These are phyloP conservation scores for Lactifluus volemus DNA, from an alignment of 768 basidiomycete species.

Conservation along the genomic window DNA sequence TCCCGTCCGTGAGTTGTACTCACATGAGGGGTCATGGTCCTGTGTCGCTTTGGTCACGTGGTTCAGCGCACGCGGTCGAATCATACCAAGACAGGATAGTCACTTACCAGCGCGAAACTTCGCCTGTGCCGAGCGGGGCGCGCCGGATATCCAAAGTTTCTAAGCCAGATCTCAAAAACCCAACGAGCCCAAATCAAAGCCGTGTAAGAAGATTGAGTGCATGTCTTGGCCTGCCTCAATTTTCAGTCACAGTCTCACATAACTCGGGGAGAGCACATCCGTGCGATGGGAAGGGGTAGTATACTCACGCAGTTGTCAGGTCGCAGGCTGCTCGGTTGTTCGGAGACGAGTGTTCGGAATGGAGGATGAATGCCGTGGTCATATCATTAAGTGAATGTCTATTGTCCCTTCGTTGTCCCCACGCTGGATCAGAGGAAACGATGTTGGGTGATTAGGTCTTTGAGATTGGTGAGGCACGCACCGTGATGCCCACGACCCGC, in stretches of 20 bases:
- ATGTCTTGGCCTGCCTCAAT: not conserved
- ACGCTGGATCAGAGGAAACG: not conserved
- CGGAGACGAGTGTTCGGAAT: not conserved
- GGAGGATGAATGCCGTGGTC: no score
- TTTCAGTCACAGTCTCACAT: not conserved
- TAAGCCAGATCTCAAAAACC: not conserved
- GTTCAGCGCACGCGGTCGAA: no score
- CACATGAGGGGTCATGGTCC: no score
- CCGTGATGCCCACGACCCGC: slow-evolving; percentile 14
- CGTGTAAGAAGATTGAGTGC: not conserved
- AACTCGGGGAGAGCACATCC: no score
- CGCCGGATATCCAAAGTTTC: not conserved
- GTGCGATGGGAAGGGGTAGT: no score
- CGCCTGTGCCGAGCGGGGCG: not conserved
- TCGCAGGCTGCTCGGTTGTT: no score
- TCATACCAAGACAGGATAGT: not conserved
- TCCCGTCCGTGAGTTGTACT: no score
- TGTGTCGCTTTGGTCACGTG: not conserved
- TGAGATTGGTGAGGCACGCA: not conserved
- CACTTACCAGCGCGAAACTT: not conserved
- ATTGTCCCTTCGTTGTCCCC: no score
- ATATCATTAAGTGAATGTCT: no score
- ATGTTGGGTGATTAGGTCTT: not conserved
- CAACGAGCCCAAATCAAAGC: not conserved
- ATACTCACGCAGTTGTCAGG: not conserved